A percentile compares a stretch with the other conserved stretches of the same genome.
Evolutionary conservation across 2,329 filamentous ascomycete genomes (phyloP).

Genomic region (Coniella lustricola): DNA sequence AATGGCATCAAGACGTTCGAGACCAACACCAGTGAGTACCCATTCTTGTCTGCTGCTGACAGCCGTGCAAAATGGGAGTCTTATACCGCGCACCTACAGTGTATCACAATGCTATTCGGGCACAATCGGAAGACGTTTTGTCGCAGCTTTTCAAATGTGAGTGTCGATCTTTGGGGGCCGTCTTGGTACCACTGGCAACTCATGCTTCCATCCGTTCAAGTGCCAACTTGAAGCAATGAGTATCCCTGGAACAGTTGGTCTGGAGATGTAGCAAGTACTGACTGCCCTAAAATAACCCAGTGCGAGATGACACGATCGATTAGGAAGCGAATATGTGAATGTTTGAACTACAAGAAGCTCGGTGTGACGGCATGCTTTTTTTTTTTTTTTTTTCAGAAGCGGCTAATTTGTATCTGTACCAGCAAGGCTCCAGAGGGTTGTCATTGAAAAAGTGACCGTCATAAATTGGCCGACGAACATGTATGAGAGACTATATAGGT

Average conservation of each 20-base stretch:
- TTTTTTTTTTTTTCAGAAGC: too few species aligned
- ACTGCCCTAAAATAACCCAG: background rate
- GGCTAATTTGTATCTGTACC: too few species aligned
- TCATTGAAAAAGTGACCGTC: too few species aligned
- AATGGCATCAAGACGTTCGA: constrained; percentile 72
- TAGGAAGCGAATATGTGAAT: too few species aligned
- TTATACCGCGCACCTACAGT: background rate
- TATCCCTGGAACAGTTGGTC: background rate
- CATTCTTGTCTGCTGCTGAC: constrained; percentile 31
- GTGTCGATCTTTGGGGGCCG: background rate
- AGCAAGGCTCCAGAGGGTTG: too few species aligned
- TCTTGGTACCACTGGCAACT: background rate
- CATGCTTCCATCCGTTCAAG: background rate
- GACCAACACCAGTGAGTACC: constrained; percentile 56
- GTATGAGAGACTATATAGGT: constrained; percentile 30
- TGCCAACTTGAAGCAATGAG: background rate
- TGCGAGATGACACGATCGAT: background rate
- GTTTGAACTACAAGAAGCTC: too few species aligned
- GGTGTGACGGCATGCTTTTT: too few species aligned
- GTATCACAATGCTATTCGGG: constrained; percentile 76
- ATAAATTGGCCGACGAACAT: background rate
- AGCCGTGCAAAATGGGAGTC: background rate
- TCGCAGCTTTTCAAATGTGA: constrained; percentile 58
- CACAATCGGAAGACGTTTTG: constrained; percentile 68
- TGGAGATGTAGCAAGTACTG: background rate